A percentile compares a stretch with the other conserved stretches of the same genome.
These are phyloP conservation scores for Pyrenopolyporus hunteri DNA, from an alignment of 495 filamentous ascomycete genomes.

Conservation along the genomic window DNA sequence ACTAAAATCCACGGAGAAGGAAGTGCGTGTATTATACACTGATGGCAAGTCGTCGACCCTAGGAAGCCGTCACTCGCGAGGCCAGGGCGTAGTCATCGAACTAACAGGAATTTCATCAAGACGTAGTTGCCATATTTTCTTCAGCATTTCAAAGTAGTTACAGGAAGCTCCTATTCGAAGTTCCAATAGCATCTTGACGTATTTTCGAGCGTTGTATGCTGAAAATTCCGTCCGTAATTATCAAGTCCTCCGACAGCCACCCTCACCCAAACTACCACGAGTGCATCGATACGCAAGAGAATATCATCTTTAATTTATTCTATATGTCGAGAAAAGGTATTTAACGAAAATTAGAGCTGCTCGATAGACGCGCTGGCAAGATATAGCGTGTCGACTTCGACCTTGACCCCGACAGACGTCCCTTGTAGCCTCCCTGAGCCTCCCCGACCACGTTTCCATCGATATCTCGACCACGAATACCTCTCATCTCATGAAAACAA, in stretches of 20 bases:
- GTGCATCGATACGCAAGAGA: background rate
- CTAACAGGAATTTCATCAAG: slow-evolving; percentile 11
- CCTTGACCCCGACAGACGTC: slow-evolving; percentile 8
- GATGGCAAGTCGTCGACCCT: background rate
- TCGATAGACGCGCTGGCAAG: background rate
- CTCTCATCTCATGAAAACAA: background rate
- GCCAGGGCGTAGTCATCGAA: background rate
- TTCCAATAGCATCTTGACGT: no score
- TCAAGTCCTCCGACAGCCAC: slow-evolving; percentile 3
- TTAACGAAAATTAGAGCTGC: background rate
- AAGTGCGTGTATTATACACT: background rate
- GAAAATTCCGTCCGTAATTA: background rate
- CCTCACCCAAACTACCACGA: slow-evolving; percentile 8
- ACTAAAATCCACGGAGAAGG: no score
- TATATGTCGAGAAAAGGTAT: background rate
- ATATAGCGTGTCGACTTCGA: background rate
- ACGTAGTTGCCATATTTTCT: background rate
- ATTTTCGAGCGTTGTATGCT: background rate
- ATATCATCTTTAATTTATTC: background rate
- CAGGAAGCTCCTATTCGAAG: no score
- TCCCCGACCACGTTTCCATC: slow-evolving; percentile 12
- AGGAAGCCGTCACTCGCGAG: slow-evolving; percentile 15
- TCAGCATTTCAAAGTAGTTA: background rate
- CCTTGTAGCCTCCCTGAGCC: background rate
- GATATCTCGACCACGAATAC: slow-evolving; percentile 6